Evolutionary conservation across 306 rosid genomes (phyloP).

Genomic region (Vicia villosa): DNA sequence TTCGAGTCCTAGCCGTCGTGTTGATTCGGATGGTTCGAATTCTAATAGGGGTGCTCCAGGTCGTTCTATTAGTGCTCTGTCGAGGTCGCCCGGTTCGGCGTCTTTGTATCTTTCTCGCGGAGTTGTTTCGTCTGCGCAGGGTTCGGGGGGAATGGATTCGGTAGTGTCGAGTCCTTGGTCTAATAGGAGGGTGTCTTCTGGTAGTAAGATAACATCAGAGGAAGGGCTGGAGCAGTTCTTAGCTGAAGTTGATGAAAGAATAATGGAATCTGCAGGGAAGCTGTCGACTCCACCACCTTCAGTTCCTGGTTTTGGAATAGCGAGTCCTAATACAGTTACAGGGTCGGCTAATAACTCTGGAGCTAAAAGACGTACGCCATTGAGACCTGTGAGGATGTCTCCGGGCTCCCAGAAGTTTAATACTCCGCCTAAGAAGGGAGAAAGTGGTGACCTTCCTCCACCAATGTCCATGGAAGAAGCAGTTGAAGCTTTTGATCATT

Average conservation of each 20-base stretch:
- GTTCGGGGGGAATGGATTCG: conserved; percentile 59
- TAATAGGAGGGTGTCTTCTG: conserved; percentile 57
- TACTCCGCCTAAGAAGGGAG: conserved; percentile 92
- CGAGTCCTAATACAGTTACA: conserved; percentile 65
- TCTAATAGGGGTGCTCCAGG: conserved; percentile 54
- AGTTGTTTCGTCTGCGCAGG: conserved; percentile 55
- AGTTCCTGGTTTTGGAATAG: conserved; percentile 65
- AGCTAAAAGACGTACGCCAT: conserved; percentile 75
- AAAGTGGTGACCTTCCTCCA: conserved; percentile 80
- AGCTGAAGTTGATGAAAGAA: conserved; percentile 78
- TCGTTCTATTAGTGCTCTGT: conserved; percentile 58
- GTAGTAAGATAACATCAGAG: conserved; percentile 78
- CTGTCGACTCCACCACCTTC: conserved; percentile 94
- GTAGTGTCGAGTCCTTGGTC: conserved; percentile 79
- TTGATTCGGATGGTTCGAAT: conserved; percentile 52
- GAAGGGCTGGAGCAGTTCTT: conserved; percentile 81
- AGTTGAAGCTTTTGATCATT: conserved; percentile 70
- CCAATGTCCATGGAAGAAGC: conserved; percentile 96
- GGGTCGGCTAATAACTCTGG: conserved; percentile 80
- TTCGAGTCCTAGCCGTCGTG: conserved; percentile 51
- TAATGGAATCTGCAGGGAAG: conserved; percentile 75
- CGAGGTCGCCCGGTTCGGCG: conserved; percentile 63
- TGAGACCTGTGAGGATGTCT: conserved; percentile 97
- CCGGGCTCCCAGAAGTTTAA: conserved; percentile 91
- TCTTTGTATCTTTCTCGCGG: conserved; percentile 75